phyloP scores from a whole-genome alignment of 208 protist species.

The Porcisia hertigi region DNA sequence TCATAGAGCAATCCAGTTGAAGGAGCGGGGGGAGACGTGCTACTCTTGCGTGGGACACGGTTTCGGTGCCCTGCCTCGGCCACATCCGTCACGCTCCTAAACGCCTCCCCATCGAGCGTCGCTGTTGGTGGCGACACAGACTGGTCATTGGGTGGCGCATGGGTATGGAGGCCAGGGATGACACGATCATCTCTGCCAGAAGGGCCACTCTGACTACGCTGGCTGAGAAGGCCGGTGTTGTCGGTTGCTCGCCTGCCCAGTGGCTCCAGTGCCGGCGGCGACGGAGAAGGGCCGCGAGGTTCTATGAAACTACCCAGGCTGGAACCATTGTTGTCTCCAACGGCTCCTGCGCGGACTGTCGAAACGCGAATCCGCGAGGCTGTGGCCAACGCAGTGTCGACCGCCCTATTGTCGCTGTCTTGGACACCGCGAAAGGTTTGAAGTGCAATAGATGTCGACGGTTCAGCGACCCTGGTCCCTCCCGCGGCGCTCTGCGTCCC shows the following conservation, averaged over 20 bases:
- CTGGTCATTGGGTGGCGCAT: constrained; percentile 3
- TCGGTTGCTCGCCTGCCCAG: background rate
- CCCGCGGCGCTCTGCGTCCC: too few species aligned
- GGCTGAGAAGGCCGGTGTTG: background rate
- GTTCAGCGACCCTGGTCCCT: background rate
- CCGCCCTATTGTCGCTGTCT: background rate
- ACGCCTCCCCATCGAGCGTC: constrained; percentile 11
- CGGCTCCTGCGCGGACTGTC: background rate
- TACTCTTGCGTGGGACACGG: background rate
- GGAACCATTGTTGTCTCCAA: constrained; percentile 23
- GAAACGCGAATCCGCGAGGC: background rate
- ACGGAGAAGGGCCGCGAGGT: background rate
- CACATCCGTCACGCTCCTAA: constrained; percentile 10
- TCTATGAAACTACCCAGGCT: background rate
- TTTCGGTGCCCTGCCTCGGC: background rate
- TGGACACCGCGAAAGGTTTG: background rate
- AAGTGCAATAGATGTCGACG: background rate
- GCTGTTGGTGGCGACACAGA: constrained; percentile 7
- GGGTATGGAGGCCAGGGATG: background rate
- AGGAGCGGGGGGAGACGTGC: background rate
- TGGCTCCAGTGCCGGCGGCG: background rate
- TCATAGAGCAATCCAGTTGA: background rate
- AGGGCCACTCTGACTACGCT: constrained; percentile 14
- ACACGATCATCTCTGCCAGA: constrained; percentile 8
- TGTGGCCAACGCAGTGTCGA: background rate